These are phyloP conservation scores for Aureobasidium sp. DNA, from an alignment of 2,329 filamentous ascomycete genomes.

Conservation along the genomic window DNA sequence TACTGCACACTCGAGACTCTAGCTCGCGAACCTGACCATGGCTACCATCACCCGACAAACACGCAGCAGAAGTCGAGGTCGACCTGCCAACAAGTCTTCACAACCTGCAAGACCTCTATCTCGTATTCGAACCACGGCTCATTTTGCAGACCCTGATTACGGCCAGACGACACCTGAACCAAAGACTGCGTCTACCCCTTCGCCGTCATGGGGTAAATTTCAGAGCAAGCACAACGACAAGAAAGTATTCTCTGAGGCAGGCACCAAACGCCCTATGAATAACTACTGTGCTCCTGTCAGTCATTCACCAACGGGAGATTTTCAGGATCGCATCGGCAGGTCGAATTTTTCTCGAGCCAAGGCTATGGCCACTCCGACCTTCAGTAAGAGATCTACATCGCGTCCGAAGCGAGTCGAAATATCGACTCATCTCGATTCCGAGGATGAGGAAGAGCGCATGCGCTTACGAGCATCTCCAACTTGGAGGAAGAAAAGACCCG, in stretches of 20 bases:
- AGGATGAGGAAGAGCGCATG: neutral
- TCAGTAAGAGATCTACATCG: neutral
- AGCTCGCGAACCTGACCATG: neutral
- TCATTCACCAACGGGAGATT: neutral
- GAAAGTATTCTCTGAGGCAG: neutral
- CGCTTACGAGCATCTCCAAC: neutral
- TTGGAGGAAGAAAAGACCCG: neutral
- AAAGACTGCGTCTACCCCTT: neutral
- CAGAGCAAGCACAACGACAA: neutral
- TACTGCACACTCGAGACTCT: neutral
- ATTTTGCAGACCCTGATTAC: neutral
- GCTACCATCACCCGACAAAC: neutral
- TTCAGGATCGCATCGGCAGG: neutral
- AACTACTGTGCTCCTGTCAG: neutral
- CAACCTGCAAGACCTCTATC: neutral
- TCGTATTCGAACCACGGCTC: neutral
- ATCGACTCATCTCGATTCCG: neutral
- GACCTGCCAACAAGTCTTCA: neutral
- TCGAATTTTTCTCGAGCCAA: neutral
- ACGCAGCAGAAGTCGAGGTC: neutral
- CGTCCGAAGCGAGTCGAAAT: neutral
- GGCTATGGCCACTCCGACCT: neutral
- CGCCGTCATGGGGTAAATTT: neutral
- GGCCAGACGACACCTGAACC: neutral
- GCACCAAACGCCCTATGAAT: neutral